Evolutionary conservation across 345 rosid species (phyloP).

Genomic region (Salix viminalis): DNA sequence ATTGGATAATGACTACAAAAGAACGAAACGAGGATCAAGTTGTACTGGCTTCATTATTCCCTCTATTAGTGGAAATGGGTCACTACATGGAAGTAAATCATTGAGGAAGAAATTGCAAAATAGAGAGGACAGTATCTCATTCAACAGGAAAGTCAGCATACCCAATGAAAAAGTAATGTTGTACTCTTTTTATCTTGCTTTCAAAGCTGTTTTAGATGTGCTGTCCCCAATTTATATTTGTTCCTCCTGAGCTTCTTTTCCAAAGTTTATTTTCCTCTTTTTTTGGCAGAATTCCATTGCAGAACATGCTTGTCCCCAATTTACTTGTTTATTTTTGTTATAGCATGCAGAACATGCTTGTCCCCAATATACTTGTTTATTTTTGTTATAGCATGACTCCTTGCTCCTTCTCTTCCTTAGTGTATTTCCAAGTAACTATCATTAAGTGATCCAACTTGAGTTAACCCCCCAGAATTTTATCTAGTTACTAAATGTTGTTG

Average conservation of each 20-base stretch:
- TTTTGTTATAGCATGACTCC: not conserved
- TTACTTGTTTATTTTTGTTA: not conserved
- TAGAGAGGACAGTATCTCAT: constrained; percentile 22
- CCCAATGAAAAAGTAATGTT: constrained; percentile 53
- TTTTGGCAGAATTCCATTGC: constrained; percentile 31
- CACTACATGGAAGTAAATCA: constrained; percentile 34
- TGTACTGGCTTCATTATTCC: constrained; percentile 36
- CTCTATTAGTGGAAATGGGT: constrained; percentile 32
- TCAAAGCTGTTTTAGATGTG: not conserved
- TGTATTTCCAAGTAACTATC: not conserved
- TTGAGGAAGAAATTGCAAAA: constrained; percentile 25
- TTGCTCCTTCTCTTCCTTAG: not conserved
- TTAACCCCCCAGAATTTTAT: too few species aligned
- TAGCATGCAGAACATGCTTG: not conserved
- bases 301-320: constrained; percentile 12
- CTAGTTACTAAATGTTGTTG: too few species aligned
- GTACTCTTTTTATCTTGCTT: not conserved
- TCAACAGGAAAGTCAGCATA: constrained; percentile 37
- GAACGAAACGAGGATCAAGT: constrained; percentile 22
- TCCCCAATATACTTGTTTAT: too few species aligned
- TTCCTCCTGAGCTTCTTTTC: not conserved
- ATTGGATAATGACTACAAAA: constrained; percentile 37
- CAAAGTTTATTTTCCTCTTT: not conserved
- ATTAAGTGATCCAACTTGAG: too few species aligned
- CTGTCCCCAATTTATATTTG: not conserved